These are phyloP conservation scores for Trypanosoma vivax DNA, from an alignment of 208 protist genomes.

Conservation along the genomic window DNA sequence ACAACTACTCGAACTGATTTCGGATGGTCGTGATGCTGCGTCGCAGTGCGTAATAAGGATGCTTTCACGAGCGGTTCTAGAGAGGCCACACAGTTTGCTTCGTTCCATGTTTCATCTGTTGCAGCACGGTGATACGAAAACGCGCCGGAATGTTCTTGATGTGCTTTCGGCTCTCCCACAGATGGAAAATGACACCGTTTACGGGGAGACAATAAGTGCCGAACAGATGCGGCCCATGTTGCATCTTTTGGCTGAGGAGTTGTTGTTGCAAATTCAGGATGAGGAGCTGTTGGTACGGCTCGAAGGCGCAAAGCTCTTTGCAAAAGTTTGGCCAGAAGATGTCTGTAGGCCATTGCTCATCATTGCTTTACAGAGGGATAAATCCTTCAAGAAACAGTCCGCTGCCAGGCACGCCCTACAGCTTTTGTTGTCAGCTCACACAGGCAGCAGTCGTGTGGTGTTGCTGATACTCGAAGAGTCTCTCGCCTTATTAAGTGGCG, in stretches of 20 bases:
- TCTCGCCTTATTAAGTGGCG: constrained; percentile 13
- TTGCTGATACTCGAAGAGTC: constrained; percentile 28
- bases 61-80: constrained; percentile 46
- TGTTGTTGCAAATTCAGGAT: constrained; percentile 67
- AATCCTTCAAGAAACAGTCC: constrained; percentile 41
- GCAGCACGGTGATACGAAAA: constrained; percentile 31
- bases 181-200: constrained; percentile 4
- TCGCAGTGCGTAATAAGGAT: constrained; percentile 57
- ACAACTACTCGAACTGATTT: constrained; percentile 71
- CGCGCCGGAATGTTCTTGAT: constrained; percentile 69
- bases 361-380: constrained; percentile 41
- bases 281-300: constrained; percentile 70
- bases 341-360: constrained; percentile 60
- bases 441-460: constrained; percentile 23
- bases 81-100: constrained; percentile 57
- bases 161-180: constrained; percentile 55
- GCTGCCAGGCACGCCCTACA: constrained; percentile 34
- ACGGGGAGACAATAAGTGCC: not conserved
- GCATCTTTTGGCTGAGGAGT: constrained; percentile 58
- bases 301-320: constrained; percentile 59
- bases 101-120: constrained; percentile 73
- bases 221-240: constrained; percentile 47
- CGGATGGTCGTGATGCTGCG: constrained; percentile 54
- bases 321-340: constrained; percentile 69
- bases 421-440: constrained; percentile 48